Evolutionary conservation across 2,329 filamentous ascomycete genomes (phyloP), one percentile per base, ranked within the genome.

Genomic region (Ophiosphaerella korrae): DNA sequence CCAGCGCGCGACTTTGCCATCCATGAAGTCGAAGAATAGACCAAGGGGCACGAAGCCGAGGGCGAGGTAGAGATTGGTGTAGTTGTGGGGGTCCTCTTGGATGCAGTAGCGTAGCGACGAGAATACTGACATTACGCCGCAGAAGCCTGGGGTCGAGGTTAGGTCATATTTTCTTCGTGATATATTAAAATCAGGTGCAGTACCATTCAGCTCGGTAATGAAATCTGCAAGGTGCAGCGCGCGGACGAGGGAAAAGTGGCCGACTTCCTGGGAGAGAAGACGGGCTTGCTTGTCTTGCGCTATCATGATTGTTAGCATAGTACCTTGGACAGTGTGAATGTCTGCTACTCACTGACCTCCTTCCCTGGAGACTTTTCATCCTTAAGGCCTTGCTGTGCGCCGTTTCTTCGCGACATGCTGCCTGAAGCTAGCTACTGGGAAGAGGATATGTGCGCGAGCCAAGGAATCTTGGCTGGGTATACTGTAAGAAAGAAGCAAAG

Each of bases 21-120:
- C 94, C 82, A 97, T 91, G 71, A 96, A 95, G 75, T 99, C 94
- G 74, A 97, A 97, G 80, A 97, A 97, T 11, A 97, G 80, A 1
- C 68, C 68, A 3, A 97, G 90, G 0, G 93, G 93, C 75, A 97
- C 89, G 75, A 97, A 90, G 4, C 80, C 84, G 42, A 99, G 84
- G 2, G 94, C 92, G 31, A 87, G 78, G 84, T 90, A 97, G 47
- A 97, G 78, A 64, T 91, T 88, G 45, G 79, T 80, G 63, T 85
- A 80, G 47, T 88, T 78, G 52, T 81, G 71, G 7, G 88, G 82
- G 55, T 72, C 63, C 58, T 88, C 84, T 58, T 89, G 85, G 56
- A 96, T 83, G 75, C 89, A 94, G 82, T 97, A 97, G 62, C 92
- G 90, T 78, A 99, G 84, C 21, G 92, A 96, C 39, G 92, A 92